Evolutionary conservation across 768 basidiomycete genomes (phyloP).

Genomic region (Terana coerulea): DNA sequence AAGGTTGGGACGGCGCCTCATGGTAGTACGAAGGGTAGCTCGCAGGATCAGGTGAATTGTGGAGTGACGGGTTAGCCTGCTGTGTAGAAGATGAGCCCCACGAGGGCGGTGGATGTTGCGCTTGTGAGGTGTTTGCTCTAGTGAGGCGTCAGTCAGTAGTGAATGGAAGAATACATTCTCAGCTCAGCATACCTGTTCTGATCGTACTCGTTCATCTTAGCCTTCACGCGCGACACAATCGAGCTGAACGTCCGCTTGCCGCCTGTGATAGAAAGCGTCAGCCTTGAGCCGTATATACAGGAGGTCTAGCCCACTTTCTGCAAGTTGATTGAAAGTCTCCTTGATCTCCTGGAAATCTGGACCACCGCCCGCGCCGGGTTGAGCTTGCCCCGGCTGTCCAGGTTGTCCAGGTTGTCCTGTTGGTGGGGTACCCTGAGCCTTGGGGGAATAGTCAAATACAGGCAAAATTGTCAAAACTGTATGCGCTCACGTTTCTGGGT

Average conservation of each 20-base stretch:
- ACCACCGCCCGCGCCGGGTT: constrained; percentile 14
- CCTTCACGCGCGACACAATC: constrained; percentile 72
- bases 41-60: background rate
- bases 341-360: constrained; percentile 58
- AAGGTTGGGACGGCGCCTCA: constrained; percentile 1
- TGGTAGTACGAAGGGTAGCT: constrained; percentile 6
- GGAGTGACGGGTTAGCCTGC: background rate
- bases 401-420: background rate
- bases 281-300: background rate
- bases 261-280: constrained; percentile 16
- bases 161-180: too few species aligned
- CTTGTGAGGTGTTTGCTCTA: background rate
- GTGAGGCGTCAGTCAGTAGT: background rate
- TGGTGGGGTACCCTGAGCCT: background rate
- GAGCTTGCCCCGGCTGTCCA: background rate
- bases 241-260: constrained; percentile 77
- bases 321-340: constrained; percentile 71
- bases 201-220: constrained; percentile 82
- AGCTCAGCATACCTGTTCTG: constrained; percentile 36
- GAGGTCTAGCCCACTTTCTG: constrained; percentile 57
- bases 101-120: constrained; percentile 10
- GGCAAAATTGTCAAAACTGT: too few species aligned
- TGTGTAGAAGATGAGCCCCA: constrained; percentile 4
- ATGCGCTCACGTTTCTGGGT: constrained; percentile 1
- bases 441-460: too few species aligned